These are phyloP conservation scores for Stromatinia cepivora DNA, from an alignment of 2,329 filamentous ascomycete genomes.

Conservation along the genomic window DNA sequence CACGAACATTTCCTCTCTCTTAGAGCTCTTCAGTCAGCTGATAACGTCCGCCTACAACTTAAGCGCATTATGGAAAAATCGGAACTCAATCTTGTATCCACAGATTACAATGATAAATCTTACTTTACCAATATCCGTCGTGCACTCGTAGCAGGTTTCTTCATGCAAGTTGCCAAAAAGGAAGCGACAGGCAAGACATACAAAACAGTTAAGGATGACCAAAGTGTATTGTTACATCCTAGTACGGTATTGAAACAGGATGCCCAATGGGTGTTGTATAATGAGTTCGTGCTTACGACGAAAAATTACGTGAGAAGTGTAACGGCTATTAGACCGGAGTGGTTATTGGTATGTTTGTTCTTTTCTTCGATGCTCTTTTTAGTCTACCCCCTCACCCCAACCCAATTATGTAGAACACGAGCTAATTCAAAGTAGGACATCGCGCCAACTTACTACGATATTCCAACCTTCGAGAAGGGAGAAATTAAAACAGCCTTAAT, in stretches of 20 bases:
- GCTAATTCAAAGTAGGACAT: slow-evolving; percentile 69
- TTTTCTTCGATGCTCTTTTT: slow-evolving; percentile 9
- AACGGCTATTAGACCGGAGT: slow-evolving; percentile 88
- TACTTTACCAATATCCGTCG: slow-evolving; percentile 98
- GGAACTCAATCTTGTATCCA: slow-evolving; percentile 81
- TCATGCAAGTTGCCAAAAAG: slow-evolving; percentile 98
- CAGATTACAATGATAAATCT: slow-evolving; percentile 89
- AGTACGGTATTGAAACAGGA: slow-evolving; percentile 87
- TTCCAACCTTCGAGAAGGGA: slow-evolving; percentile 78
- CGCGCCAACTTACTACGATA: slow-evolving; percentile 87
- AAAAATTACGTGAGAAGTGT: slow-evolving; percentile 98
- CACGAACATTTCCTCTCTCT: slow-evolving; percentile 94
- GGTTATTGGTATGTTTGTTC: slow-evolving; percentile 71
- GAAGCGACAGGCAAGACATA: slow-evolving; percentile 88
- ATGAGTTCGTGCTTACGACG: slow-evolving; percentile 95
- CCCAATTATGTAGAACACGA: slow-evolving; percentile 32
- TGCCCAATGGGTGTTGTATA: slow-evolving; percentile 96
- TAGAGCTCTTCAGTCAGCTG: slow-evolving; percentile 84
- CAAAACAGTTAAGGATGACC: slow-evolving; percentile 93
- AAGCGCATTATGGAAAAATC: slow-evolving; percentile 96
- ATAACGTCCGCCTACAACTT: slow-evolving; percentile 89
- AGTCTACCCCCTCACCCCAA: not conserved
- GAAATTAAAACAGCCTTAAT: slow-evolving; percentile 73
- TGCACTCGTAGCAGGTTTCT: slow-evolving; percentile 90
- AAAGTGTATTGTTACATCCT: slow-evolving; percentile 89